A percentile compares a stretch with the other conserved stretches of the same genome.
These are phyloP conservation scores for Epichloe gansuensis DNA, from an alignment of 2,329 filamentous ascomycete species.

Conservation along the genomic window DNA sequence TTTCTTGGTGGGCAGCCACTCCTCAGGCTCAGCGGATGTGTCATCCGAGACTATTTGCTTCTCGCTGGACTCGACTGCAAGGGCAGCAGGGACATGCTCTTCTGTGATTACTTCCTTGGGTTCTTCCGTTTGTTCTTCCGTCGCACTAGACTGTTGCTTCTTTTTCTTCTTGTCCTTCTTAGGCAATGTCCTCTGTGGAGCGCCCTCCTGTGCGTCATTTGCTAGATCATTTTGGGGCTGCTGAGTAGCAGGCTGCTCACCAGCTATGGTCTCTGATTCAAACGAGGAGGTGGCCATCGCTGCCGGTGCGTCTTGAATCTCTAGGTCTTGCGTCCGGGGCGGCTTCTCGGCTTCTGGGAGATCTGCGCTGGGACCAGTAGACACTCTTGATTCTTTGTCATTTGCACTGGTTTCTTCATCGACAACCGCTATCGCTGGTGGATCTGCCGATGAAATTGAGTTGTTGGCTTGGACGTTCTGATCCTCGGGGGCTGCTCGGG, in stretches of 20 bases:
- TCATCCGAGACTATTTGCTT: conserved; percentile 1
- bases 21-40: conserved; percentile 4
- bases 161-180: conserved; percentile 19
- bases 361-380: neutral
- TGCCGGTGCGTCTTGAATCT: neutral
- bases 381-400: neutral
- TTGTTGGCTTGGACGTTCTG: neutral
- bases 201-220: neutral
- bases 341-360: neutral
- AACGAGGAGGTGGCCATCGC: neutral
- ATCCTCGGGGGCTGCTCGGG: neutral
- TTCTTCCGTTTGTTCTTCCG: neutral
- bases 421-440: neutral
- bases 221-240: neutral
- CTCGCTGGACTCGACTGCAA: neutral
- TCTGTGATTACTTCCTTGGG: neutral
- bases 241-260: neutral
- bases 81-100: neutral
- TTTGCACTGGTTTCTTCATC: neutral
- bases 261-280: neutral
- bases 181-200: conserved; percentile 10
- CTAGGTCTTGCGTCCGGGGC: neutral
- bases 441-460: neutral
- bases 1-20: conserved; percentile 12
- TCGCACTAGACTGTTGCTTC: neutral